phyloP scores from a whole-genome alignment of 441 rosid species.

The Aleurites moluccanus region DNA sequence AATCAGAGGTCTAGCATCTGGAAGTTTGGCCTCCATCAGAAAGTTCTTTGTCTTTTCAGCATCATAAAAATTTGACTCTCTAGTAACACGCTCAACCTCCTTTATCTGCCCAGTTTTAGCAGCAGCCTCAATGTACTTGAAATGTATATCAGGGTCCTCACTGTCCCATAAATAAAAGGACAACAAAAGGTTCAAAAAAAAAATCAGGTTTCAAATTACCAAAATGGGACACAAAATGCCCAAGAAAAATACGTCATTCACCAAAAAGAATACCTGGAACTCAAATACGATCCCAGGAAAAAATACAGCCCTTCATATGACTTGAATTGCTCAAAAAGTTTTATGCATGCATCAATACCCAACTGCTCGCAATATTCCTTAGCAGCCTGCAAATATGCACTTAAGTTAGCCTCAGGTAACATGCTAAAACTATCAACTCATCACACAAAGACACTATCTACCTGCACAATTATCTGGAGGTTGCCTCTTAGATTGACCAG shows the following conservation, averaged over 20 bases:
- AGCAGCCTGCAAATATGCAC: conserved; percentile 60
- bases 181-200: conserved; percentile 11
- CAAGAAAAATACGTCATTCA: neutral
- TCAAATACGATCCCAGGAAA: conserved; percentile 93
- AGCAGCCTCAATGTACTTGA: conserved; percentile 96
- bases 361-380: conserved; percentile 97
- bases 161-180: conserved; percentile 30
- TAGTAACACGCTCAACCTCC: conserved; percentile 97
- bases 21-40: conserved; percentile 96
- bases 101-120: conserved; percentile 98
- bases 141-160: conserved; percentile 95
- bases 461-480: conserved; percentile 99
- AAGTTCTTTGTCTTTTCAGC: conserved; percentile 96
- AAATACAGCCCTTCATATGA: conserved; percentile 98
- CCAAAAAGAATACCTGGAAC: conserved; percentile 67
- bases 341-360: conserved; percentile 92
- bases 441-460: conserved; percentile 27
- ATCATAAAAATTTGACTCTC: conserved; percentile 94
- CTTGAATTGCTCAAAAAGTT: conserved; percentile 97
- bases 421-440: conserved; percentile 18
- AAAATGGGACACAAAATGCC: neutral
- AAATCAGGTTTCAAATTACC: neutral
- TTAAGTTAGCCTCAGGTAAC: conserved; percentile 9
- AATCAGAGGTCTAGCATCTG: conserved; percentile 86
- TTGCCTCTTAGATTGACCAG: conserved; percentile 89